Conservation (phyloP, 345 rosid genomes). For the Salix caprea region DNA sequence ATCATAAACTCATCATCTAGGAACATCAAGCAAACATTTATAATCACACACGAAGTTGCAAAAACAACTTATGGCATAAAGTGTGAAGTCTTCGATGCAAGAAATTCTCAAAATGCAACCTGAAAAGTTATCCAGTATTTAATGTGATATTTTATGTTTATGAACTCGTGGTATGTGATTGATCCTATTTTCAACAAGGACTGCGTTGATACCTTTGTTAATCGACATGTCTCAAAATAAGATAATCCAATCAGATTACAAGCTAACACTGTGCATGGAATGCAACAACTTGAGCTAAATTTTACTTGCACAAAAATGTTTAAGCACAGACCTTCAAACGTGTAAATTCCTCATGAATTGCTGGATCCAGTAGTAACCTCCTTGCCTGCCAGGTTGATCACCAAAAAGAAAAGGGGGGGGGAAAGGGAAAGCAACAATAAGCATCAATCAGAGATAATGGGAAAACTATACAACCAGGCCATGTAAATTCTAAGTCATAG, state of each 20-base stretch:
- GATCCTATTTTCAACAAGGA: too few species aligned
- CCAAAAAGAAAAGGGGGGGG: neutral
- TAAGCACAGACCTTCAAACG: constrained; percentile 69
- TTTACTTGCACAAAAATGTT: neutral
- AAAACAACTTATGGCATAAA: neutral
- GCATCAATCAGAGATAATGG: neutral
- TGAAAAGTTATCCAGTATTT: neutral
- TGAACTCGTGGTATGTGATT: neutral
- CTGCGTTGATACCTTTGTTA: too few species aligned
- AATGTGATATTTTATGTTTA: neutral
- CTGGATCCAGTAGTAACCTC: constrained; percentile 89
- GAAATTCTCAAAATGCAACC: neutral
- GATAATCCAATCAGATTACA: neutral
- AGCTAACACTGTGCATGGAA: neutral
- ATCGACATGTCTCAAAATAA: neutral
- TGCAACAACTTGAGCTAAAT: neutral
- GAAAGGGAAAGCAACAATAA: neutral
- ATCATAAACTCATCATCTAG: neutral
- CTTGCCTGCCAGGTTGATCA: constrained; percentile 58
- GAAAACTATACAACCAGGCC: neutral
- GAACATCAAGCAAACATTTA: neutral
- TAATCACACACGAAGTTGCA: neutral
- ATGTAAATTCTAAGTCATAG: neutral
- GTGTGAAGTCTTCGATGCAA: neutral
- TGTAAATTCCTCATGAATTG: constrained; percentile 91